Evolutionary conservation across 202 grass and related monocot genomes (phyloP).

Genomic region (Sporobolus alterniflorus): DNA sequence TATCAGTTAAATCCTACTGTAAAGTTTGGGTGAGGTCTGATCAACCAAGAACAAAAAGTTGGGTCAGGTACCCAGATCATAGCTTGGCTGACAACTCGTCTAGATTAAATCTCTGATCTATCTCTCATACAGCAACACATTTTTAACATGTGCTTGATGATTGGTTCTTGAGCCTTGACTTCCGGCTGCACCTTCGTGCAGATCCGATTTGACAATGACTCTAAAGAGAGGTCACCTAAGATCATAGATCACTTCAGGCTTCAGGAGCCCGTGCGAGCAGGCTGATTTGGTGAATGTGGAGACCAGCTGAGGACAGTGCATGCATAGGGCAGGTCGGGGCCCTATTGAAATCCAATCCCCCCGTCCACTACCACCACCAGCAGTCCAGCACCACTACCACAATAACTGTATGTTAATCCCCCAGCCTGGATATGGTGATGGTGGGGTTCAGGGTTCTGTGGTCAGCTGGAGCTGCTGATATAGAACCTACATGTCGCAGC

Average conservation of each 20-base stretch:
- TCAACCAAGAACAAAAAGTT: not conserved
- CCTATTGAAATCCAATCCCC: constrained; percentile 29
- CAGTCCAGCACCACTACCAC: no score
- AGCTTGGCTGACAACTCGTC: not conserved
- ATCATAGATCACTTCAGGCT: constrained; percentile 2
- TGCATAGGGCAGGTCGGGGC: constrained; percentile 13
- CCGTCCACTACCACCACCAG: no score
- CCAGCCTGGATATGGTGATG: not conserved
- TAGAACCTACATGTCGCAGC: constrained; percentile 5
- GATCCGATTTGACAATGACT: not conserved
- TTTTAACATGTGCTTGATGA: not conserved
- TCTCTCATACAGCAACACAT: not conserved
- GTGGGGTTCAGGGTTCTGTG: no score
- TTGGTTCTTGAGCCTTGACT: constrained; percentile 9
- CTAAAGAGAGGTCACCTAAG: constrained; percentile 1
- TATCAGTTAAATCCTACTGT: not conserved
- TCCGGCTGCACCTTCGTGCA: not conserved
- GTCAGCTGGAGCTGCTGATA: not conserved
- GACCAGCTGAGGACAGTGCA: no score
- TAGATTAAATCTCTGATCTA: not conserved
- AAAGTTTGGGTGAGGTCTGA: not conserved
- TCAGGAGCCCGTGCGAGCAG: not conserved
- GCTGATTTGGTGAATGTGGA: not conserved
- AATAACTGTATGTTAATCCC: not conserved
- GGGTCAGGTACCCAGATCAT: not conserved